A percentile compares a stretch with the other conserved stretches of the same genome.
Evolutionary conservation across 2,329 filamentous ascomycete species (phyloP).

Genomic region (Venturia nashicola): DNA sequence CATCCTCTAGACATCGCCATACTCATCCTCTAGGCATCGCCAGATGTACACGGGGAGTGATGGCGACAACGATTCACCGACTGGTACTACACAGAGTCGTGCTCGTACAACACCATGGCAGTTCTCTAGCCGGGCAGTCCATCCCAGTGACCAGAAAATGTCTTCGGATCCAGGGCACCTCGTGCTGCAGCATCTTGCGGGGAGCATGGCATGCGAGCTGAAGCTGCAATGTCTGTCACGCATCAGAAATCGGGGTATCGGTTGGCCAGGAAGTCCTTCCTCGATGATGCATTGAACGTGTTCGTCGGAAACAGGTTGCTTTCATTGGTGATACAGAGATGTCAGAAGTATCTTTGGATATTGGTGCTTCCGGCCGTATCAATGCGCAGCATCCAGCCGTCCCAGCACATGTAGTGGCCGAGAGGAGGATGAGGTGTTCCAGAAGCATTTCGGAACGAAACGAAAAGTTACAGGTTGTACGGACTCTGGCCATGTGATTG

Average conservation of each 20-base stretch:
- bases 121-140: no score
- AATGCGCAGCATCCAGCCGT: not conserved
- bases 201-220: not conserved
- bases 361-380: not conserved
- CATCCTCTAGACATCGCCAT: no score
- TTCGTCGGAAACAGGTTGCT: not conserved
- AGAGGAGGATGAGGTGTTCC: not conserved
- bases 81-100: no score
- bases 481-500: not conserved
- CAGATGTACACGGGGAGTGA: no score
- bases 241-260: conserved; percentile 13
- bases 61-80: no score
- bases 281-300: not conserved
- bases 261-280: not conserved
- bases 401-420: not conserved
- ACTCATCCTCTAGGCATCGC: no score
- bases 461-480: not conserved
- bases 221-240: not conserved
- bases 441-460: not conserved
- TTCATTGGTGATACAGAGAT: not conserved
- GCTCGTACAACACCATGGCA: no score
- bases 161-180: no score
- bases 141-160: no score
- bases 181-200: not conserved
- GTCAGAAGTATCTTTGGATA: not conserved